Conservation (phyloP, 2,329 filamentous ascomycete species). For the Xylaria sp. region DNA sequence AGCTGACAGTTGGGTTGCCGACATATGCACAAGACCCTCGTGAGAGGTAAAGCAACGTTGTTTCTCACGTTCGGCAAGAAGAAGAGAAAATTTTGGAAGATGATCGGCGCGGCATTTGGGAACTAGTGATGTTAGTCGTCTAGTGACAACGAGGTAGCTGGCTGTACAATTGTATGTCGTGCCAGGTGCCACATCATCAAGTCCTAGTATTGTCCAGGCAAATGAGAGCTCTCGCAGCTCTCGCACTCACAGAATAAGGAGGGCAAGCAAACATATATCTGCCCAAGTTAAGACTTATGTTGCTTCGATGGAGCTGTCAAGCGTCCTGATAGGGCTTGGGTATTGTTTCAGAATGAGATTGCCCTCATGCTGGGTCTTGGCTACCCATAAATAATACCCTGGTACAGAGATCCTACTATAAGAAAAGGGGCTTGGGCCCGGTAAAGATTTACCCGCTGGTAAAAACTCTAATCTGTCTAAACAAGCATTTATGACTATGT, state of each 20-base stretch:
- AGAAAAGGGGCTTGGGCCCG: background rate
- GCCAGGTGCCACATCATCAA: constrained; percentile 38
- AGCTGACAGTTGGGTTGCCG: constrained; percentile 9
- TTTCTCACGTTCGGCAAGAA: constrained; percentile 15
- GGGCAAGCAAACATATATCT: constrained; percentile 11
- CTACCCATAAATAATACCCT: constrained; percentile 9
- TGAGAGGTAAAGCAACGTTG: constrained; percentile 35
- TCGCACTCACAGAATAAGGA: background rate
- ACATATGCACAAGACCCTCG: constrained; percentile 30
- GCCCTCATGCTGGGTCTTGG: constrained; percentile 40
- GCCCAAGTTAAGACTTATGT: constrained; percentile 14
- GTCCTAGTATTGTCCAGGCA: constrained; percentile 14
- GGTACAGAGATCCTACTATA: constrained; percentile 3
- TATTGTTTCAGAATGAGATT: constrained; percentile 45
- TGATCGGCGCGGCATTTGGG: constrained; percentile 43
- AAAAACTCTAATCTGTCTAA: background rate
- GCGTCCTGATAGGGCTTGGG: constrained; percentile 38
- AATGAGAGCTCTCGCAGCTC: constrained; percentile 2
- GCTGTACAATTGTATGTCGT: constrained; percentile 5
- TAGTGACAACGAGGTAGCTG: constrained; percentile 27
- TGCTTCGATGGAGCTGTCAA: constrained; percentile 1
- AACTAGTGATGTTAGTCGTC: constrained; percentile 8
- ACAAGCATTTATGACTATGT: background rate
- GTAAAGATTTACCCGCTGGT: background rate
- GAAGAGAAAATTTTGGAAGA: constrained; percentile 18